These are phyloP conservation scores for Trichoderma semiorbis DNA, from an alignment of 2,329 filamentous ascomycete genomes.

Conservation along the genomic window DNA sequence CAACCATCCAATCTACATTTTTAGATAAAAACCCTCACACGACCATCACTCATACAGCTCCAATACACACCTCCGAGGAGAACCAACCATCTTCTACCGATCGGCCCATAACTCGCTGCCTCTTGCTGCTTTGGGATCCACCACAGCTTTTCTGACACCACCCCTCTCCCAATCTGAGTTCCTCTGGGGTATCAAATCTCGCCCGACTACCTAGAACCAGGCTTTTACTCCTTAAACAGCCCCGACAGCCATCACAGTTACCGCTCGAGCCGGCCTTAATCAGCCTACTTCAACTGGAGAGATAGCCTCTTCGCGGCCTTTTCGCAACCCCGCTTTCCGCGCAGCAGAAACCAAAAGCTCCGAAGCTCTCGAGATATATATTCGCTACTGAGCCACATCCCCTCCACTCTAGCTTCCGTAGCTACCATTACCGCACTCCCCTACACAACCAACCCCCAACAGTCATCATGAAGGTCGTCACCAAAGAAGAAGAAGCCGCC, in stretches of 20 bases:
- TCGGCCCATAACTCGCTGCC: neutral
- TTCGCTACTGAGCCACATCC: neutral
- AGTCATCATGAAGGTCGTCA: slow-evolving; percentile 83
- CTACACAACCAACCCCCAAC: neutral
- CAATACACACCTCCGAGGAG: neutral
- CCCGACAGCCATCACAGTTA: neutral
- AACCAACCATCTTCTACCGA: neutral
- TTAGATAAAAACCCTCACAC: neutral
- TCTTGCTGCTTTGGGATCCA: neutral
- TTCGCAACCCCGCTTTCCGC: neutral
- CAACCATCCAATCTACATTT: neutral
- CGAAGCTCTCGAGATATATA: neutral
- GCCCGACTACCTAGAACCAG: neutral
- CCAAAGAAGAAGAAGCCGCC: slow-evolving; percentile 83
- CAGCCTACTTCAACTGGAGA: neutral
- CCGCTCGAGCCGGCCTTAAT: slow-evolving; percentile 5
- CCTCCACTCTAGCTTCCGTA: neutral
- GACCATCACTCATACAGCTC: neutral
- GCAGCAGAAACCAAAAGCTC: neutral
- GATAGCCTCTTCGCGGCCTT: neutral
- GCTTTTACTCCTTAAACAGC: neutral
- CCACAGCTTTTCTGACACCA: slow-evolving; percentile 8
- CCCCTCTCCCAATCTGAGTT: slow-evolving; percentile 3
- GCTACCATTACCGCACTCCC: neutral
- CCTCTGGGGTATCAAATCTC: neutral